These are phyloP conservation scores for Ensete glaucum DNA, from an alignment of 176 grass and related monocot species.

Conservation along the genomic window DNA sequence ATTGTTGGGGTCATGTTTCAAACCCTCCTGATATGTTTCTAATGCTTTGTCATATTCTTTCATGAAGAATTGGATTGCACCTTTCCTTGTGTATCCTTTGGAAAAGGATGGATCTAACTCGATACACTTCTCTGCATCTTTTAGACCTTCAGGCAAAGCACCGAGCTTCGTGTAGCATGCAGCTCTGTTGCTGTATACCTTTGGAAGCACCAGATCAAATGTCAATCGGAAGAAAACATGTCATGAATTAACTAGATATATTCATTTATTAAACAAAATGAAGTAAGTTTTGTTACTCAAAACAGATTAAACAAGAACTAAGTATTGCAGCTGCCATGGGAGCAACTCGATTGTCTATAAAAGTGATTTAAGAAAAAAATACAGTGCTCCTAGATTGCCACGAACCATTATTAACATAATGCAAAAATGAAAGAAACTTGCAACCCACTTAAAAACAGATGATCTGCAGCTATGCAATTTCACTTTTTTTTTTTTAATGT, in stretches of 20 bases:
- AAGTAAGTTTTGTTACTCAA: neutral
- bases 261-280: neutral
- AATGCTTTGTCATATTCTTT: conserved; percentile 13
- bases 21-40: conserved; percentile 31
- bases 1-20: conserved; percentile 57
- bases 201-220: neutral
- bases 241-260: neutral
- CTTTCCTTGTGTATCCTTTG: conserved; percentile 47
- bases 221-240: neutral
- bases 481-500: neutral
- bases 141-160: conserved; percentile 36
- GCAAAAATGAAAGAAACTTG: neutral
- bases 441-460: neutral
- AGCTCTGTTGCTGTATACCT: conserved; percentile 48
- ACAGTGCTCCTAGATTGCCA: too few relatives aligned
- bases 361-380: too few relatives aligned
- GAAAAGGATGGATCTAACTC: conserved; percentile 45
- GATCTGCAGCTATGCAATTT: neutral
- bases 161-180: conserved; percentile 41
- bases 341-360: too few relatives aligned
- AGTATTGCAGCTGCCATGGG: neutral
- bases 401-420: neutral
- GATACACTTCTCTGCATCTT: conserved; percentile 52
- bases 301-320: neutral
- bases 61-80: conserved; percentile 16